Evolutionary conservation across 2,329 filamentous ascomycete species (phyloP).

Genomic region (Phialocephala subalpina): DNA sequence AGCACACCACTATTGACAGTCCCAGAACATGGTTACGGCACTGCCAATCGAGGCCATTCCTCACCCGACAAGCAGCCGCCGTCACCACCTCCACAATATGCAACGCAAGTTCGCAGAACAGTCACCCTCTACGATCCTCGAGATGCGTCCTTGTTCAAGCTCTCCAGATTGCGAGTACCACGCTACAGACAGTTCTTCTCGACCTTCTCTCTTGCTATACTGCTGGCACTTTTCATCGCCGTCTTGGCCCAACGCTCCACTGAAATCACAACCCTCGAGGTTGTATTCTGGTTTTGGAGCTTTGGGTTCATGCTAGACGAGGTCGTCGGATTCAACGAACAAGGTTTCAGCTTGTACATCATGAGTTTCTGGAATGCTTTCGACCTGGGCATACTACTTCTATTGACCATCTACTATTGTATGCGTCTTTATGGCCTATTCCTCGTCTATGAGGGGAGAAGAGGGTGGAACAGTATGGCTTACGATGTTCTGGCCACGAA

Average conservation of each 20-base stretch:
- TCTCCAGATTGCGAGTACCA: conserved; percentile 89
- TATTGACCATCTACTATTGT: conserved; percentile 89
- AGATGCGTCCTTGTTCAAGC: conserved; percentile 89
- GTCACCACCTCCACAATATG: conserved; percentile 23
- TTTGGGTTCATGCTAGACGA: conserved; percentile 97
- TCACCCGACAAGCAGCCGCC: conserved; percentile 38
- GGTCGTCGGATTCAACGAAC: conserved; percentile 94
- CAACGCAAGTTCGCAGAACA: conserved; percentile 55
- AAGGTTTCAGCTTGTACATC: conserved; percentile 94
- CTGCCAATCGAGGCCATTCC: conserved; percentile 35
- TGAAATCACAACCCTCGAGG: conserved; percentile 83
- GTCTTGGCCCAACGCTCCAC: conserved; percentile 80
- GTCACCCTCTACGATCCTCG: conserved; percentile 90
- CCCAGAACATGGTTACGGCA: conserved; percentile 48
- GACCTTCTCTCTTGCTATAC: conserved; percentile 83
- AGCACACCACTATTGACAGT: conserved; percentile 36
- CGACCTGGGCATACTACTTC: conserved; percentile 85
- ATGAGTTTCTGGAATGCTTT: conserved; percentile 99
- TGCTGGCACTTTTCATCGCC: conserved; percentile 85
- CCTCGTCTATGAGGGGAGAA: conserved; percentile 72
- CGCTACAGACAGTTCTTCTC: conserved; percentile 92
- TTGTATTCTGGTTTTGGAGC: conserved; percentile 98
- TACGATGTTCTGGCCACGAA: conserved; percentile 95
- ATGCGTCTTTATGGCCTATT: conserved; percentile 89
- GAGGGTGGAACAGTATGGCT: conserved; percentile 81